Base-by-base conservation (phyloP, 2,329 filamentous ascomycete genomes). In the Myriangium duriaei region DNA sequence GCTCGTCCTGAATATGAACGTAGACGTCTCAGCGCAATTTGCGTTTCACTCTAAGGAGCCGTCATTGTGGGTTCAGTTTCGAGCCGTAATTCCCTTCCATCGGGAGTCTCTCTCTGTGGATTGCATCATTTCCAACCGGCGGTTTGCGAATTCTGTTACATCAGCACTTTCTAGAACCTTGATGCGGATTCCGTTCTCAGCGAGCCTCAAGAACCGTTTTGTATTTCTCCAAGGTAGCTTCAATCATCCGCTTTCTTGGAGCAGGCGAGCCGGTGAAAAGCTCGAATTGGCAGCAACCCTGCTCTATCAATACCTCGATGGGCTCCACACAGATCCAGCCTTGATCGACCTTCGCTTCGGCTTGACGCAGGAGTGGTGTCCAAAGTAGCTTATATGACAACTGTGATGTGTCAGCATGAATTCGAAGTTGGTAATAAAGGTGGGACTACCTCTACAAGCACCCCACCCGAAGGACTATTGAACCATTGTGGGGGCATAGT, bases 241-340 rank as follows among this genome's bases (percentile, higher is more conserved):
- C n/a, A n/a, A n/a, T n/a, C 79, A 85, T 85, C 24, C 79, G 56
- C 31, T 73, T 60, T 18, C 79, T 69, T 2, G 79, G 79, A 11
- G 78, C 77, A 55, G 75, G 71, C 34, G 76, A 65, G 1, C 79
- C 79, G 0, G 79, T 83, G 51, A 84, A 81, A 4, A 84, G 57
- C 55, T 85, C 80, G 50, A 84, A 85, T 49, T 84, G 79, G 1
- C 79, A 79, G 54, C 80, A 80, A 0, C 77, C 80, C 51, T 84
- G 79, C 51, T 84, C 80, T 1, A 77, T 77, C 7, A 85, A 57
- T 21, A 83, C 65, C 48, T 84, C 79, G 10, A 84, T 59, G 0
- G 80, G 79, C 49, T 84, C 78, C 52, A 83, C 70, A 11, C 78
- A 67, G 0, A 82, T 74, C 79, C 79, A 85, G 24, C 79, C 66